A percentile compares a stretch with the other conserved stretches of the same genome.
phyloP scores from a whole-genome alignment of 176 grass and related monocot genomes.

The Chloris gayana region DNA sequence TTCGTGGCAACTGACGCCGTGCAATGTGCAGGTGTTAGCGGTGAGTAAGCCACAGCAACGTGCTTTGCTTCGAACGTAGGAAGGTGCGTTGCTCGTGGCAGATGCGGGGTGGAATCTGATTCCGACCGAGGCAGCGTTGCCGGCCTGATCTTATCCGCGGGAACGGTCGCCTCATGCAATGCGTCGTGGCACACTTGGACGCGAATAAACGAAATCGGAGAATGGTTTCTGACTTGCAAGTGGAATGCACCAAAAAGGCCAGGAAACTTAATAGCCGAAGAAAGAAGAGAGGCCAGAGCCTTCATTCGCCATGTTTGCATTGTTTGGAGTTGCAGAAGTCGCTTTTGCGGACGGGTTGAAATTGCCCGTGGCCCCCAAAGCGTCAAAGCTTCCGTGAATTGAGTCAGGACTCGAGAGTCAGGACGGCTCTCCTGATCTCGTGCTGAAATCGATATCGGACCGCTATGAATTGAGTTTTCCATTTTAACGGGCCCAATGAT shows the following conservation, averaged over 20 bases:
- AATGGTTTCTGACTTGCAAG: no score
- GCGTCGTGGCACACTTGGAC: not conserved
- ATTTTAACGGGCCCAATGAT: not conserved
- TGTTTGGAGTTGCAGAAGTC: not conserved
- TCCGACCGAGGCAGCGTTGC: not conserved
- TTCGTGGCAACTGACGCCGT: not conserved
- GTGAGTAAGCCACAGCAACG: not conserved
- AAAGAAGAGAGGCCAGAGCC: not conserved
- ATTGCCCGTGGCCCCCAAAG: not conserved
- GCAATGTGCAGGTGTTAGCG: not conserved
- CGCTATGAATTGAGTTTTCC: not conserved
- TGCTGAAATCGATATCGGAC: not conserved
- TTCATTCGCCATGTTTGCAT: not conserved
- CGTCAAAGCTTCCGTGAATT: not conserved
- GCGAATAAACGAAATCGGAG: not conserved
- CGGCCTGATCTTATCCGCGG: conserved; percentile 14
- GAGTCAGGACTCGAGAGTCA: no score
- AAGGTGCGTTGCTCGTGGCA: no score
- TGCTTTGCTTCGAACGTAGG: conserved; percentile 20
- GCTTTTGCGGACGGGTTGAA: not conserved
- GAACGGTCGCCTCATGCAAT: not conserved
- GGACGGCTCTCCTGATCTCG: no score
- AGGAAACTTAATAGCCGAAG: not conserved
- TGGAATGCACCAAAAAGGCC: not conserved
- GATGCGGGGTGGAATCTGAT: not conserved